Percentiles rank a stretch among this genome's conserved stretches.
Conservation (phyloP, 306 rosid genomes). For the Cucurbita pepo region DNA sequence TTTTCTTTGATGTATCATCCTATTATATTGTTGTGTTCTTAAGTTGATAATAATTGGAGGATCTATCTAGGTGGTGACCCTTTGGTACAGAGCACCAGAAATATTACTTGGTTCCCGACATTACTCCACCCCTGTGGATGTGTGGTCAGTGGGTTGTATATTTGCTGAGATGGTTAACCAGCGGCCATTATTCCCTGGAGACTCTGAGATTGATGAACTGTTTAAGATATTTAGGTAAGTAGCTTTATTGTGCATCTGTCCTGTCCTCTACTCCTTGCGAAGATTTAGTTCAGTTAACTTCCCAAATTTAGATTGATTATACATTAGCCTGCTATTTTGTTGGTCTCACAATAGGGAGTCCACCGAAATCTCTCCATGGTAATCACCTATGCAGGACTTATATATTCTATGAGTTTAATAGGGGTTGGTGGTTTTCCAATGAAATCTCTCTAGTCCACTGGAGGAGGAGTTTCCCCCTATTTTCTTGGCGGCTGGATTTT, state of each 20-base stretch:
- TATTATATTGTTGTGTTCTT: neutral
- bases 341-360: neutral
- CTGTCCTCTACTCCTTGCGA: neutral
- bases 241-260: conserved; percentile 2
- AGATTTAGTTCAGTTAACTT: neutral
- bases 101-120: conserved; percentile 97
- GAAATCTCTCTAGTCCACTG: neutral
- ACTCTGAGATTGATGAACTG: conserved; percentile 96
- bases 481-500: neutral
- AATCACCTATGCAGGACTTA: neutral
- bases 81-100: conserved; percentile 99
- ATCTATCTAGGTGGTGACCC: conserved; percentile 72
- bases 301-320: neutral
- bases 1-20: neutral
- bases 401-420: neutral
- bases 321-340: neutral
- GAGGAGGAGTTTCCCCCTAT: neutral
- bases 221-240: conserved; percentile 85
- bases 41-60: conserved; percentile 8
- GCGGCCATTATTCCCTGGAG: conserved; percentile 91
- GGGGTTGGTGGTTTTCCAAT: neutral
- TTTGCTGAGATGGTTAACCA: conserved; percentile 98
- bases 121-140: conserved; percentile 96
- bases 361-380: neutral
- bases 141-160: conserved; percentile 99